phyloP scores from a whole-genome alignment of 371 early-diverging fungal genomes.

The Smittium culicis region DNA sequence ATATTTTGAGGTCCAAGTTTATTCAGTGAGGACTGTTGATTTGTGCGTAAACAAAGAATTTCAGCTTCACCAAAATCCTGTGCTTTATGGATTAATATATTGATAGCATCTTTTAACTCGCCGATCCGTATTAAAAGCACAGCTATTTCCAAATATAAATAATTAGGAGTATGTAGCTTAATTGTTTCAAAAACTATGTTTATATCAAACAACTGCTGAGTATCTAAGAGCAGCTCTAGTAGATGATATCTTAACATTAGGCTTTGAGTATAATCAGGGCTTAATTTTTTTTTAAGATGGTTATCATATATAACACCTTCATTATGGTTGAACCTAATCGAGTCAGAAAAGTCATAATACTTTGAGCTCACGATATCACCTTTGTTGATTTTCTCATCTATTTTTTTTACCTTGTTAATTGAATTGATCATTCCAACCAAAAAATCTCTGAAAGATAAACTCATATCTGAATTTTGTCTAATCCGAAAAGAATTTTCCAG shows the following conservation, averaged over 20 bases:
- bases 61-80: conserved; percentile 31
- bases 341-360: background rate
- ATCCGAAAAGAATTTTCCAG: conserved; percentile 16
- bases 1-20: conserved; percentile 4
- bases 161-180: conserved; percentile 11
- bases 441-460: conserved; percentile 17
- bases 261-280: background rate
- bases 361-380: background rate
- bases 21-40: conserved; percentile 14
- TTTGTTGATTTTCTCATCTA: background rate
- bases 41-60: conserved; percentile 17
- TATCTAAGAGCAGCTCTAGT: conserved; percentile 12
- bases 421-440: conserved; percentile 3
- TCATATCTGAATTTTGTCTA: conserved; percentile 20
- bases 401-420: background rate
- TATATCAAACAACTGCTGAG: conserved; percentile 16
- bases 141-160: conserved; percentile 19
- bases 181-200: conserved; percentile 14
- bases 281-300: background rate
- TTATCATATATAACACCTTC: background rate
- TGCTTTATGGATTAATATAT: conserved; percentile 14
- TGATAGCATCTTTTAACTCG: conserved; percentile 11
- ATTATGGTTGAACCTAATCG: background rate
- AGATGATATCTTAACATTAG: conserved; percentile 15
- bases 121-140: conserved; percentile 17